Evolutionary conservation across 257 asterid genomes (phyloP).

Genomic region (Jacaranda copaia): DNA sequence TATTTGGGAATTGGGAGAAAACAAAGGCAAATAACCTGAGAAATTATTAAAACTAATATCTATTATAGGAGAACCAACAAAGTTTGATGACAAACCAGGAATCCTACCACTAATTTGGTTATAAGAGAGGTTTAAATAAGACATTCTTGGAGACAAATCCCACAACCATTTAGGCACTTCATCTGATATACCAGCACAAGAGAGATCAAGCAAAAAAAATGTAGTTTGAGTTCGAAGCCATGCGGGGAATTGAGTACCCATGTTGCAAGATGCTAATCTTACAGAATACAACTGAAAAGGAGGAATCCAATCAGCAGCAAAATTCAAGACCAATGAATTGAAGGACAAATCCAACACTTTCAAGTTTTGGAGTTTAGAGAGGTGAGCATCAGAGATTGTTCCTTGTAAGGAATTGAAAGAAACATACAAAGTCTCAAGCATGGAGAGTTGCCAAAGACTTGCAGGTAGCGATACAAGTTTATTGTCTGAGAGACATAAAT

Average conservation of each 20-base stretch:
- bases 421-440: conserved; percentile 11
- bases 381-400: conserved; percentile 33
- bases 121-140: conserved; percentile 40
- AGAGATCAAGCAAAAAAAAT: conserved; percentile 36
- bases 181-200: conserved; percentile 37
- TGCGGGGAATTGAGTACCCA: conserved; percentile 47
- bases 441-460: conserved; percentile 31
- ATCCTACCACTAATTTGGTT: conserved; percentile 46
- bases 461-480: neutral
- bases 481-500: neutral
- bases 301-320: conserved; percentile 36
- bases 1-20: neutral
- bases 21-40: conserved; percentile 32
- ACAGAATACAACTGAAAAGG: conserved; percentile 34
- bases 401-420: conserved; percentile 39
- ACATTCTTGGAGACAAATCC: conserved; percentile 36
- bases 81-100: conserved; percentile 25
- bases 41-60: conserved; percentile 40
- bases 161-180: conserved; percentile 47
- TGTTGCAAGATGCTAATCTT: conserved; percentile 31
- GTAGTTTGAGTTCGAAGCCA: conserved; percentile 49
- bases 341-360: conserved; percentile 36
- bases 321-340: conserved; percentile 33
- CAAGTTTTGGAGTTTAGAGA: conserved; percentile 36
- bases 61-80: neutral